Base-by-base conservation (phyloP, 1,139 yeast species). In the Pichia norvegensis region DNA sequence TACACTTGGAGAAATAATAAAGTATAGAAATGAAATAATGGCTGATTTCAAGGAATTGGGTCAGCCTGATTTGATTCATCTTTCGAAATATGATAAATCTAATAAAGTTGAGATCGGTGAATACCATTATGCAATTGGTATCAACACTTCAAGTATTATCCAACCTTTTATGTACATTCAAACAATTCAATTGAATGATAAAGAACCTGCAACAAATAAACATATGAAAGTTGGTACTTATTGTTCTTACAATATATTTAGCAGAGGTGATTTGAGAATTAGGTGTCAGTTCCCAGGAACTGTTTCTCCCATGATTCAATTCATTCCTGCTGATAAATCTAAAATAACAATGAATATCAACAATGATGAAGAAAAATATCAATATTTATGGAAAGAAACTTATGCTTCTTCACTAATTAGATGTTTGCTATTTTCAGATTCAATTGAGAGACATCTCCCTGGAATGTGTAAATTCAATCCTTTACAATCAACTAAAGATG, bases 1-100 rank as follows among this genome's bases (percentile, higher is more conserved):
- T 16, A 43, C 49, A 27, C 52, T 61, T n/a, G 65, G 65, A 1
- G 66, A 63, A 22, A 52, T 61, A 5, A 48, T 66, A 10, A 55
- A 56, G 22, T 51, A 53, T n/a, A 53, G 69, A 38, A 54, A 60
- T 5, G 48, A 50, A 16, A 42, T 55, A 4, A 38, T 65, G 21
- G 45, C 57, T 0, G 56, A 56, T 20, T 52, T 57, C 38, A 53
- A 44, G 46, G 82, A 76, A 47, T 64, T 92, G 45, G 98, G 98
- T 0, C 95, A 96, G 0, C 90, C 96, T 7, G 97, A 92, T 67
- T 70, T 92, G 53, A 85, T 95, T 43, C 95, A 85, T 59, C 60
- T 79, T 23, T 68, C 81, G 29, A 73, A 70, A 46, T 67, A 65
- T 50, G 69, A 69, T 47, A 66, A 60, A 41, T 60, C 64, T 14